Base-by-base conservation (phyloP, 2,329 filamentous ascomycete species). In the Botrytis deweyae region DNA sequence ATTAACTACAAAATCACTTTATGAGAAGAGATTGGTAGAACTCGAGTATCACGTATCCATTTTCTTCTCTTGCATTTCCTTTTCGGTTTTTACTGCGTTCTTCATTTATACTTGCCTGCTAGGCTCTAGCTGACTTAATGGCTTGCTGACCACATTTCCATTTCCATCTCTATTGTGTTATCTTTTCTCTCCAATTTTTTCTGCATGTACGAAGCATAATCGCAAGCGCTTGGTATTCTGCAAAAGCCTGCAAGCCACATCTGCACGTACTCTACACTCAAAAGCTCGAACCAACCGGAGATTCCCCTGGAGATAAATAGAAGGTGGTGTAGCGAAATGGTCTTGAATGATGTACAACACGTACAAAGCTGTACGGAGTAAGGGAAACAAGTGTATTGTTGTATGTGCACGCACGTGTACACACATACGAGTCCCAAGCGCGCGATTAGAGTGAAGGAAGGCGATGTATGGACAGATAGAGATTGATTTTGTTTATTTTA, bases 391-490 rank as follows among this genome's bases (percentile, higher is more conserved):
- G 36, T 49, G 65, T 68, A 36, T n/a, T 52, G 64, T 68, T 20
- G 4, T 67, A 22, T 29, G 38, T 67, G 64, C 64, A 55, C 22
- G 64, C 64, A 67, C 64, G 33, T 67, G 44, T 55, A 67, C 46
- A 33, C n/a, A 66, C 20, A 49, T 66, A 44, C 29, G 42, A 42
- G 29, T 66, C 42, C 22, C 63, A 66, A 66, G 63, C 63, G 63
- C 63, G 63, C 63, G 63, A 66, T 66, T 49, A 66, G 52, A n/a
- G 49, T 52, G 25, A 52, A 22, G 5, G 22, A n/a, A 52, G 49
- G 10, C 22, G 49, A 29, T 55, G 52, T 55, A 55, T 55, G 52
- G 52, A 18, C n/a, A 25, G n/a, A 55, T 16, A 29, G 52, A 3
- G 16, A 29, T 55, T 16, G n/a, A 55, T 55, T 55, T 55, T 55